These are phyloP conservation scores for Chaetomidium leptoderma DNA, from an alignment of 495 filamentous ascomycete species.

Conservation along the genomic window DNA sequence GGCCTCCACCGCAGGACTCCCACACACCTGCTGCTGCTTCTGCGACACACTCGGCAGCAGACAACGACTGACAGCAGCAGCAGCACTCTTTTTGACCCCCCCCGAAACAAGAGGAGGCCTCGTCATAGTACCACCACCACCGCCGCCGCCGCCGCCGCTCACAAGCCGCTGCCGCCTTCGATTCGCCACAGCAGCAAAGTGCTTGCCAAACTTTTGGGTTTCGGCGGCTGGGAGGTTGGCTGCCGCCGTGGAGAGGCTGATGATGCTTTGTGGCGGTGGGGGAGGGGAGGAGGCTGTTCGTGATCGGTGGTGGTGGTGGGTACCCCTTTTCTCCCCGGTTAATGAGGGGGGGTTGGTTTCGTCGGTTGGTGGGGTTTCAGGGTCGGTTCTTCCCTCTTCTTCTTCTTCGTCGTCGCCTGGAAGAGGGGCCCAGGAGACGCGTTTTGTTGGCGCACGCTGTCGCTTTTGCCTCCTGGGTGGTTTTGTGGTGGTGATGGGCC, in stretches of 20 bases:
- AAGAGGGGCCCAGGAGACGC: constrained; percentile 30
- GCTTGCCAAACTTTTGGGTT: constrained; percentile 28
- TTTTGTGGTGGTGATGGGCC: not conserved
- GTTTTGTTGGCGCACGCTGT: constrained; percentile 10
- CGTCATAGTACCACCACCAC: no score
- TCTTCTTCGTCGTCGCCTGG: constrained; percentile 27
- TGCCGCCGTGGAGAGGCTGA: constrained; percentile 4
- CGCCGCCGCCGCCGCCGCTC: no score
- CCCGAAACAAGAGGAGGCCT: no score
- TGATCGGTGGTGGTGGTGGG: not conserved
- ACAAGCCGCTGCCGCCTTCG: not conserved
- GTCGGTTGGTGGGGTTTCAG: not conserved
- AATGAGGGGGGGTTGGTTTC: not conserved
- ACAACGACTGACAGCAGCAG: not conserved
- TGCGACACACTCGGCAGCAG: constrained; percentile 43
- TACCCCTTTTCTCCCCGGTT: no score
- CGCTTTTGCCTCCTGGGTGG: constrained; percentile 2
- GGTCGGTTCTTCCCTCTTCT: not conserved
- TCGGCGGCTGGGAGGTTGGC: constrained; percentile 11
- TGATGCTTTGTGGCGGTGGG: constrained; percentile 16
- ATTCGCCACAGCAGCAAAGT: constrained; percentile 37
- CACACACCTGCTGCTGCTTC: constrained; percentile 37
- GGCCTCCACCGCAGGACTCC: constrained; percentile 36
- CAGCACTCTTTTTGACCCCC: no score
- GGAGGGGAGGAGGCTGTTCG: not conserved